Evolutionary conservation across 1,139 yeast species (phyloP).

Genomic region (Pichia sp.): DNA sequence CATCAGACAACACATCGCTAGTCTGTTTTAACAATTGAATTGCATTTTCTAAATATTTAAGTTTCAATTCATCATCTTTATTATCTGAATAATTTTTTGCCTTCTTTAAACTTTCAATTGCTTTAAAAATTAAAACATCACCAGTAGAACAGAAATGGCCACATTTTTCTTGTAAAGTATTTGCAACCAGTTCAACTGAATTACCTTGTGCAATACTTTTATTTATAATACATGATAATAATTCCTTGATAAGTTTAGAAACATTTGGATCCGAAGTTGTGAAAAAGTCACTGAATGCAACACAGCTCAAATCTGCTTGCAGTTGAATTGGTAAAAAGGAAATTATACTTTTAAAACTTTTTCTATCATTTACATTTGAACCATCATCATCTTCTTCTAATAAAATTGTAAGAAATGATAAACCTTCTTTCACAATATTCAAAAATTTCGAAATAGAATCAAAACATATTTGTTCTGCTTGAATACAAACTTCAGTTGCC

Average conservation of each 20-base stretch:
- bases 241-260: constrained; percentile 75
- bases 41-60: constrained; percentile 61
- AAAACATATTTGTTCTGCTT: constrained; percentile 89
- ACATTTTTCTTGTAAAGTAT: constrained; percentile 84
- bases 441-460: constrained; percentile 71
- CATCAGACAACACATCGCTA: constrained; percentile 63
- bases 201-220: constrained; percentile 88
- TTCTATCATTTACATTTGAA: constrained; percentile 11
- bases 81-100: constrained; percentile 70
- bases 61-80: constrained; percentile 63
- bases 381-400: constrained; percentile 55
- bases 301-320: constrained; percentile 59
- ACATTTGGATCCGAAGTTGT: constrained; percentile 53
- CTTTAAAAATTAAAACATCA: constrained; percentile 90
- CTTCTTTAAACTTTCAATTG: constrained; percentile 81
- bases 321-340: constrained; percentile 58
- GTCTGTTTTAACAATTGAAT: constrained; percentile 74
- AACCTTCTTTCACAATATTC: constrained; percentile 78
- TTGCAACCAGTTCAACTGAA: constrained; percentile 84
- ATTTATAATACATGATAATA: constrained; percentile 82
- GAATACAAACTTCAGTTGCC: constrained; percentile 61
- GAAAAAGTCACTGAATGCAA: constrained; percentile 71
- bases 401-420: constrained; percentile 77
- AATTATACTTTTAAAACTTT: constrained; percentile 53
- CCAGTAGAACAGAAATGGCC: constrained; percentile 92